Evolutionary conservation across 495 filamentous ascomycete genomes (phyloP), one percentile per base, ranked within the genome.

Genomic region (Penicillium cosmopolitanum): DNA sequence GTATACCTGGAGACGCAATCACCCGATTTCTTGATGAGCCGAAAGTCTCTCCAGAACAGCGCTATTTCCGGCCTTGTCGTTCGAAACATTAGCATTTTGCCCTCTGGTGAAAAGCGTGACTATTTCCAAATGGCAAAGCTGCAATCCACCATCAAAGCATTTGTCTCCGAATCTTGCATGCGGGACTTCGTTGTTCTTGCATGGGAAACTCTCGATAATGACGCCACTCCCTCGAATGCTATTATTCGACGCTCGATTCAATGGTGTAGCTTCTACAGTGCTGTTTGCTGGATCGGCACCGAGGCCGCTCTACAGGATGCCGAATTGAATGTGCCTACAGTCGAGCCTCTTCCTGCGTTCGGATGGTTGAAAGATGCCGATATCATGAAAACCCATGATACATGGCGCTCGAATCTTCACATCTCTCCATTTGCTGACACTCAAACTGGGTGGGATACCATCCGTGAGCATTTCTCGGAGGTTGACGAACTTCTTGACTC

Each of bases 231-330:
- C 10, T 70, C 77, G 1, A 82, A 85, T 64, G 80, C 84, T 0
- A 77, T 86, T 5, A 67, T 84, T 48, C 75, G 78, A 53, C 70
- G 85, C 55, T 77, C 79, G 11, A 71, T 83, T 48, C 77, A 81
- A 48, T 85, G 82, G 80, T 83, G 77, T 60, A 81, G 73, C 38
- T 87, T 84, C 55, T 84, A 86, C 68, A 84, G 79, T 56, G 78
- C 78, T 4, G 64, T 85, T 15, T 63, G 76, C 3, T 85, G 78
- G 78, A 81, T 85, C 51, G 77, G 80, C 9, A 50, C 75, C 16
- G 63, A 71, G 28, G 66, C 73, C 15, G 77, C 82, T 10, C 64
- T 85, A 11, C 60, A 60, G 15, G 67, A 83, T 60, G 71, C 77
- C 13, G 57, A 63, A 8, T 51, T 76, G 8, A 75, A 77, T 43